Base-by-base conservation (phyloP, 345 rosid genomes). In the Jatropha curcas region DNA sequence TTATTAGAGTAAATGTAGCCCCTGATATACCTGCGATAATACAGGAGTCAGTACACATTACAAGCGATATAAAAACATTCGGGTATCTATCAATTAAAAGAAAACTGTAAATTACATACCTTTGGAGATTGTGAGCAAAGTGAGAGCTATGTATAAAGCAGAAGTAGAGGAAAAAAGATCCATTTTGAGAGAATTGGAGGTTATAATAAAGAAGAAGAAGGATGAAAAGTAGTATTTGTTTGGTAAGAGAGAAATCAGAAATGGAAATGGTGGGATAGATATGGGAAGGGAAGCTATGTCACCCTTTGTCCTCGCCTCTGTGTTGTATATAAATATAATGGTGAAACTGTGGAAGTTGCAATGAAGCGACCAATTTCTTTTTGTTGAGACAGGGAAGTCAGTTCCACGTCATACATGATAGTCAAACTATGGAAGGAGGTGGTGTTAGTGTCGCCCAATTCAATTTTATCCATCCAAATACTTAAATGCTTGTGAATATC, bases 61-160 rank as follows among this genome's bases (percentile, higher is more conserved):
- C 12, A 24, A 0, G 28, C 30, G 11, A 8, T 55, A 7, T 55
- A 24, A 55, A 17, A 12, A 55, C 5, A 55, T 12, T 22, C 0
- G 19, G 7, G 22, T 22, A 35, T 3, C 7, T 39, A 62, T 8
- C 8, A 0, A 9, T 22, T 33, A 34, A 6, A 14, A 20, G n/a
- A 55, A 37, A 12, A 8, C 25, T 37, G 1, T 16, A 60, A 22
- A 62, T 14, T 9, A 7, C 24, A n/a, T 73, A 84, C 91, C 86
- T 81, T 63, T 75, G 79, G 67, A 74, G 48, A 80, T 28, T 59
- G 73, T 19, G 11, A 88, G 71, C 46, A 81, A 58, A 62, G 72
- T 39, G 66, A 88, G 78, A 37, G 67, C n/a, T 71, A 81, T 57
- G 60, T 8, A 77, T 0, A 71, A 6, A 34, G 77, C 52, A 37